Conservation (phyloP, 2,329 filamentous ascomycete species). For the Stemphylium beticola region DNA sequence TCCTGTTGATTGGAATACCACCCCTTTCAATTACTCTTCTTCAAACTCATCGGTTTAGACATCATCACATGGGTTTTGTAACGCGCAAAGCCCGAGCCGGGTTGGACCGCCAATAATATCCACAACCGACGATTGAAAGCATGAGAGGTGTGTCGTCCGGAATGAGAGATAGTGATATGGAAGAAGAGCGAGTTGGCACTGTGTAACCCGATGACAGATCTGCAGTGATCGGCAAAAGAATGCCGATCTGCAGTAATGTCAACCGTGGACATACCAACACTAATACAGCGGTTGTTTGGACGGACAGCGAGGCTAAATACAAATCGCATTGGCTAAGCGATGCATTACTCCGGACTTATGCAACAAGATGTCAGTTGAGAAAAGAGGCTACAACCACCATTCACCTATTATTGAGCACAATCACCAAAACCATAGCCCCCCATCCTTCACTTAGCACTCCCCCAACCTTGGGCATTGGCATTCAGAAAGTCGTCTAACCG, state of each 20-base stretch:
- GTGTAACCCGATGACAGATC: background rate
- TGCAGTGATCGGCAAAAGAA: background rate
- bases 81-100: no score
- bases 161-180: background rate
- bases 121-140: background rate
- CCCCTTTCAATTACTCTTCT: slow-evolving; percentile 18
- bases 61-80: background rate
- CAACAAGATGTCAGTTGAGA: background rate
- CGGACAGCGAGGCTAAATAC: background rate
- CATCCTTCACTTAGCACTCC: slow-evolving; percentile 17
- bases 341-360: slow-evolving; percentile 3
- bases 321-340: slow-evolving; percentile 14
- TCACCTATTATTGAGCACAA: background rate
- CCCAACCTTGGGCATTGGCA: slow-evolving; percentile 33
- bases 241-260: background rate
- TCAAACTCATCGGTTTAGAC: slow-evolving; percentile 15
- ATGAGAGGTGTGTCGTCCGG: background rate
- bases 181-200: background rate
- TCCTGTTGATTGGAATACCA: slow-evolving; percentile 31
- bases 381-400: background rate
- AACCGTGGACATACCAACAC: background rate
- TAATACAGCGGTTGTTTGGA: slow-evolving; percentile 1
- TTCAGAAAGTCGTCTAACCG: slow-evolving; percentile 18
- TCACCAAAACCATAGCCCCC: slow-evolving; percentile 2
- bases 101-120: no score